Evolutionary conservation across 2,329 filamentous ascomycete species (phyloP).

Genomic region (Penicillium sp.): DNA sequence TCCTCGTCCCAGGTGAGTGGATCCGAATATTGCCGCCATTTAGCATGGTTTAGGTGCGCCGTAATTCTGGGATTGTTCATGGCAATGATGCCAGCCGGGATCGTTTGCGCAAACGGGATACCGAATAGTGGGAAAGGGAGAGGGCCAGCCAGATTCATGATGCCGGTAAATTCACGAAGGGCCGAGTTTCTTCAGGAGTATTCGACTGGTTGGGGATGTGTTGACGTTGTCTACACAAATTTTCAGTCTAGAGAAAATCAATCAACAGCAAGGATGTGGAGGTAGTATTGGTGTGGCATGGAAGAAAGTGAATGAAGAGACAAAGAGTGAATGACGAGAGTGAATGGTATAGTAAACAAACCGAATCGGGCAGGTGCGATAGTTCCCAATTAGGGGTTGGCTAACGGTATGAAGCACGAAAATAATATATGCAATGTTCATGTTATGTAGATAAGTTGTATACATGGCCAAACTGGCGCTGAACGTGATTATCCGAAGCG

Average conservation of each 20-base stretch:
- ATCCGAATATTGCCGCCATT: background rate
- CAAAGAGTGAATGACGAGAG: background rate
- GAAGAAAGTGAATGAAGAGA: background rate
- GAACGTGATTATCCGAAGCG: background rate
- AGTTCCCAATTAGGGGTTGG: background rate
- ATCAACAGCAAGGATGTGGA: background rate
- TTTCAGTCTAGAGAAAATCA: background rate
- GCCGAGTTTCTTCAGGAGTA: background rate
- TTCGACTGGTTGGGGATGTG: background rate
- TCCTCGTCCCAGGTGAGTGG: background rate
- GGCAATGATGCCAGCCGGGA: background rate
- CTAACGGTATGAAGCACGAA: background rate
- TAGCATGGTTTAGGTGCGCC: background rate
- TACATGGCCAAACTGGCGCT: conserved; percentile 1
- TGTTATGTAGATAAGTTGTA: background rate
- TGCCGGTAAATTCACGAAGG: background rate
- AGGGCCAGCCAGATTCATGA: background rate
- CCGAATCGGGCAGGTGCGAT: too few species aligned
- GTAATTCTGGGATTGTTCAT: background rate
- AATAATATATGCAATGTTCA: background rate
- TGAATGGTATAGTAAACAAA: background rate
- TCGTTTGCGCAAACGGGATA: background rate
- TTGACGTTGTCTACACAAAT: too few species aligned
- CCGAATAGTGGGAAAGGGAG: background rate
- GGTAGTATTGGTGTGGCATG: too few species aligned